Evolutionary conservation across 2,329 filamentous ascomycete species (phyloP).

Genomic region (Penicillium sp.): DNA sequence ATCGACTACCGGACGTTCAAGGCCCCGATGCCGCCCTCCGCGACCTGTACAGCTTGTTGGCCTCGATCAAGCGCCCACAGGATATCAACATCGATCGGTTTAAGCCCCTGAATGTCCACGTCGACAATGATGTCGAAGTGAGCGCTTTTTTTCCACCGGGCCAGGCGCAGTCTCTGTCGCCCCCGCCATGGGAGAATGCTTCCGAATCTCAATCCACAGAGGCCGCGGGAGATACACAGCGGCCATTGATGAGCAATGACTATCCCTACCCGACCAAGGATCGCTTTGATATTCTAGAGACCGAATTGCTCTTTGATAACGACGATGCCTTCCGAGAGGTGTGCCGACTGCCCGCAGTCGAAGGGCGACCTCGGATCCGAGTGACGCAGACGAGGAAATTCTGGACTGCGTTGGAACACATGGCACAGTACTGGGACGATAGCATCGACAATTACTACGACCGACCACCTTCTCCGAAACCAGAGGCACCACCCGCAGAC

Average conservation of each 20-base stretch:
- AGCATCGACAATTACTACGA: conserved; percentile 53
- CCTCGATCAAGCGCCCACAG: conserved; percentile 38
- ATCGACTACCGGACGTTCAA: conserved; percentile 36
- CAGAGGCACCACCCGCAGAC: conserved; percentile 15
- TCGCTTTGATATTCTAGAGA: conserved; percentile 45
- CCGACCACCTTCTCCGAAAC: conserved; percentile 26
- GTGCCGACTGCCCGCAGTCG: conserved; percentile 43
- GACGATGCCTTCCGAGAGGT: conserved; percentile 54
- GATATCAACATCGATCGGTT: conserved; percentile 39
- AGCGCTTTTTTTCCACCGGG: conserved; percentile 34
- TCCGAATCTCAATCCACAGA: conserved; percentile 6
- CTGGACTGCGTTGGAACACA: conserved; percentile 53
- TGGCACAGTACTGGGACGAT: conserved; percentile 59
- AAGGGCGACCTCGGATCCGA: conserved; percentile 45
- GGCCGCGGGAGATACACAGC: conserved; percentile 23
- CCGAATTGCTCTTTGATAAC: conserved; percentile 51
- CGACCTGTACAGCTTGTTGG: conserved; percentile 42
- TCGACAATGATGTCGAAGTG: conserved; percentile 35
- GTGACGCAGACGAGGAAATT: conserved; percentile 56
- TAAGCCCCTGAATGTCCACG: conserved; percentile 38
- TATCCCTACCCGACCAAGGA: conserved; percentile 44
- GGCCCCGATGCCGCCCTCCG: conserved; percentile 35
- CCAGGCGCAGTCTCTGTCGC: conserved; percentile 32
- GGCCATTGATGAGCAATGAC: conserved; percentile 45
- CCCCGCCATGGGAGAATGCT: conserved; percentile 34